Evolutionary conservation across 2,329 filamentous ascomycete species (phyloP), one percentile per base, ranked within the genome.

Genomic region (Cladophialophora bantiana): DNA sequence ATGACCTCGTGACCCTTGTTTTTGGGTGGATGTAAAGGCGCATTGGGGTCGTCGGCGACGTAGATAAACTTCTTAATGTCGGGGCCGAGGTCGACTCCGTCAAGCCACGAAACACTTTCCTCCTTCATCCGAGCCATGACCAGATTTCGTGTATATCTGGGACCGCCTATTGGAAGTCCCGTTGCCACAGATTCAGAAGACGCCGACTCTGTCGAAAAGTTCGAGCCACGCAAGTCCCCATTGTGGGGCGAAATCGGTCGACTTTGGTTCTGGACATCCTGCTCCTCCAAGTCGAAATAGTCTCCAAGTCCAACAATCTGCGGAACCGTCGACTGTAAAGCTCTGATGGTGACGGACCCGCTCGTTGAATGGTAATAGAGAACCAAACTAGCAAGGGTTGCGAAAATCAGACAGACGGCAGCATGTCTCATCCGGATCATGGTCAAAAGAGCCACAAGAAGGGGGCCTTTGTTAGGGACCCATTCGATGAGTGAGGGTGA

Each of bases 1-100:
- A 89, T 88, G 31, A 85, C 85, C 75, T 89, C 87, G 72, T 86
- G 83, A 52, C 87, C 87, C 73, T 88, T 87, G 69, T 89, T 88
- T 72, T 81, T 82, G 5, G 85, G 84, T 0, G 85, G 79, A 71
- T 85, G 84, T 20, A 84, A 73, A 31, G 80, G 77, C 6, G 84
- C 81, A 31, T 77, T 75, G 2, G 80, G 80, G 67, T 86, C 83
- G 70, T 87, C 82, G 35, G 83, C 84, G 56, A 83, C 79, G 70
- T 87, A 87, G 12, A 86, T 74, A 10, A 82, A 80, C 10, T 79
- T 74, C 26, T 76, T 70, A 71, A 87, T 79, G 36, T 83, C 80
- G 1, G 81, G 82, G 36, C 88, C 67, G 1, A 70, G 70, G 59
- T 68, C 74, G 66, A 85, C 79, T 13, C 80, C 71, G 38, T 82